Conservation (phyloP, 768 basidiomycete genomes). For the Boletus eberwhitei region DNA sequence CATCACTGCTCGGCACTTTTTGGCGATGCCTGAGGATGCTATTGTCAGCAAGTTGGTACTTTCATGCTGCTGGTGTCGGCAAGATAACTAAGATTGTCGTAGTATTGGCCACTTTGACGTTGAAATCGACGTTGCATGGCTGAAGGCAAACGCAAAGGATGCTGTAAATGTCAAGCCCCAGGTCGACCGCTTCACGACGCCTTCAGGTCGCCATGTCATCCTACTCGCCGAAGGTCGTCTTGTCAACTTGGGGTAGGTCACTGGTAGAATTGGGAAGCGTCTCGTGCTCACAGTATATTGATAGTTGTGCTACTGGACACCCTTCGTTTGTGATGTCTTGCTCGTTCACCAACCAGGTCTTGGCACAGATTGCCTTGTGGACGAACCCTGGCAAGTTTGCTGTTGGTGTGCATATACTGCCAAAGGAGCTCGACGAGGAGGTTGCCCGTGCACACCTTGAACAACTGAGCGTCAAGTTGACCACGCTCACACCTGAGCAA, state of each 20-base stretch:
- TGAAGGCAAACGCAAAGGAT: constrained; percentile 87
- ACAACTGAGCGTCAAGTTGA: constrained; percentile 93
- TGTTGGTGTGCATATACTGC: constrained; percentile 96
- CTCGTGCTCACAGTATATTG: constrained; percentile 6
- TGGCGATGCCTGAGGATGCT: constrained; percentile 94
- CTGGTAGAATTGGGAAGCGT: not conserved
- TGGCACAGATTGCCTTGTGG: constrained; percentile 98
- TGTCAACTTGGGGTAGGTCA: constrained; percentile 88
- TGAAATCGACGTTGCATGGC: constrained; percentile 97
- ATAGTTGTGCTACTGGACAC: constrained; percentile 93
- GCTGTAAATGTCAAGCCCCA: constrained; percentile 95
- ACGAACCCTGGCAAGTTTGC: constrained; percentile 89
- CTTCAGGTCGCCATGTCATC: constrained; percentile 90
- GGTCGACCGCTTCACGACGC: constrained; percentile 96
- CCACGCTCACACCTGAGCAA: constrained; percentile 67
- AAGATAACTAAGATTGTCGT: constrained; percentile 8
- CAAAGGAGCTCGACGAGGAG: constrained; percentile 98
- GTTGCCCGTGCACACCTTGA: constrained; percentile 94
- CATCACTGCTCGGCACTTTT: constrained; percentile 89
- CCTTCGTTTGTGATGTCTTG: constrained; percentile 99
- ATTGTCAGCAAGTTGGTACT: constrained; percentile 92
- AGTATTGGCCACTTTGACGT: constrained; percentile 87
- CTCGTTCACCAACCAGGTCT: constrained; percentile 98
- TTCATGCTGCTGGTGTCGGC: not conserved
- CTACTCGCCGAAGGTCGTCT: constrained; percentile 98